A percentile compares a stretch with the other conserved stretches of the same genome.
Evolutionary conservation across 1,284 basidiomycete genomes (phyloP).

Genomic region (Heterobasidion irregulare): DNA sequence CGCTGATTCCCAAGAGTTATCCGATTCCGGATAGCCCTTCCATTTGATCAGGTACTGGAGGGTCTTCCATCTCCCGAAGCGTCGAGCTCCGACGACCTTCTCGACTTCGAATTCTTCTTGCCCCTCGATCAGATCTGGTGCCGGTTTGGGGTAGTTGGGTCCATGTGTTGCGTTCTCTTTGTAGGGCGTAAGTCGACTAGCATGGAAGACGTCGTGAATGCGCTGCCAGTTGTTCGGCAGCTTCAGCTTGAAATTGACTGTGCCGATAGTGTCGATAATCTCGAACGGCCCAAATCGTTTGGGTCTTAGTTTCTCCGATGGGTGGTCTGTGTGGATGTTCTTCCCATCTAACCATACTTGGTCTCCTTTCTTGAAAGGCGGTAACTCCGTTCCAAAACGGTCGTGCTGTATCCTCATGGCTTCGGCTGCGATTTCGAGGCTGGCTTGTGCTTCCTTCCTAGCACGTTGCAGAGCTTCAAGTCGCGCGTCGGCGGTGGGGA

Average conservation of each 20-base stretch:
- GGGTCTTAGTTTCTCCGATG: not conserved
- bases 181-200: not conserved
- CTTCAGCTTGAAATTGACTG: not conserved
- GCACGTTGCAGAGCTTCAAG: no score
- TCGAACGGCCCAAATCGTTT: not conserved
- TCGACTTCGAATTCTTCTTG: not conserved
- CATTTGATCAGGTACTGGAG: not conserved
- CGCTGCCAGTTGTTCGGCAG: not conserved
- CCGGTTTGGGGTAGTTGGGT: not conserved
- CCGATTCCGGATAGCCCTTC: not conserved
- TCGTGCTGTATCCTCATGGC: no score
- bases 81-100: constrained; percentile 5
- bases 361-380: not conserved
- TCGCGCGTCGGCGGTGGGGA: no score
- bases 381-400: no score
- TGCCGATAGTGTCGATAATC: not conserved
- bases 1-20: not conserved
- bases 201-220: not conserved
- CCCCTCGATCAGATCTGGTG: not conserved
- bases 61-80: constrained; percentile 13
- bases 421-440: no score
- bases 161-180: not conserved
- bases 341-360: not conserved
- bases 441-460: no score
- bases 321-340: not conserved